phyloP scores from a whole-genome alignment of 495 filamentous ascomycete species.

The Aspergillus funiculosus region DNA sequence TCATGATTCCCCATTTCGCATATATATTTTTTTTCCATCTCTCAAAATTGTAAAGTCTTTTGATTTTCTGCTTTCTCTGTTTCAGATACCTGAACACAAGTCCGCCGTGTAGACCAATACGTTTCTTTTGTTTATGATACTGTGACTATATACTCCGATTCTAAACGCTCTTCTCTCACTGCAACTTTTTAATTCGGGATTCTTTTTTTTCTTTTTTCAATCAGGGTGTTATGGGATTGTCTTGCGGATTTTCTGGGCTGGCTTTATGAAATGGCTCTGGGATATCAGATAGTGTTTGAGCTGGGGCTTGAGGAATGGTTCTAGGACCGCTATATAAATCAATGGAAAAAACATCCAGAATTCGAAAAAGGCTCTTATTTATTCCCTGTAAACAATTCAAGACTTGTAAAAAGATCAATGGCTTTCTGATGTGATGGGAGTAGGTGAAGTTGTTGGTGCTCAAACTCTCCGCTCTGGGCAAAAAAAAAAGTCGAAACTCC shows the following conservation, averaged over 20 bases:
- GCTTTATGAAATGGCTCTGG: slow-evolving; percentile 2
- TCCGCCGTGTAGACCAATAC: slow-evolving; percentile 16
- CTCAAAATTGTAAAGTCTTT: slow-evolving; percentile 19
- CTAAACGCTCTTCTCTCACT: slow-evolving; percentile 5
- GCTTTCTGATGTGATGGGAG: slow-evolving; percentile 5
- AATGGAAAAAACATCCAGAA: background rate
- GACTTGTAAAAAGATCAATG: background rate
- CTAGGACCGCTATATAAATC: slow-evolving; percentile 5
- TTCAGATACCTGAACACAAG: slow-evolving; percentile 10
- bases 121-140: slow-evolving; percentile 25
- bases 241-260: background rate
- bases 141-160: slow-evolving; percentile 24
- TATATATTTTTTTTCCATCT: slow-evolving; percentile 17
- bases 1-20: slow-evolving; percentile 38
- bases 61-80: slow-evolving; percentile 6
- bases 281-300: slow-evolving; percentile 1
- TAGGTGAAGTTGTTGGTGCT: background rate
- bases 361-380: background rate
- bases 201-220: slow-evolving; percentile 5
- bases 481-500: slow-evolving; percentile 2
- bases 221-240: slow-evolving; percentile 1
- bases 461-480: slow-evolving; percentile 5
- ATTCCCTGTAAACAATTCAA: background rate
- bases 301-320: background rate
- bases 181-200: background rate